Conservation (phyloP, 768 basidiomycete species). For the Boletus reticulatus region DNA sequence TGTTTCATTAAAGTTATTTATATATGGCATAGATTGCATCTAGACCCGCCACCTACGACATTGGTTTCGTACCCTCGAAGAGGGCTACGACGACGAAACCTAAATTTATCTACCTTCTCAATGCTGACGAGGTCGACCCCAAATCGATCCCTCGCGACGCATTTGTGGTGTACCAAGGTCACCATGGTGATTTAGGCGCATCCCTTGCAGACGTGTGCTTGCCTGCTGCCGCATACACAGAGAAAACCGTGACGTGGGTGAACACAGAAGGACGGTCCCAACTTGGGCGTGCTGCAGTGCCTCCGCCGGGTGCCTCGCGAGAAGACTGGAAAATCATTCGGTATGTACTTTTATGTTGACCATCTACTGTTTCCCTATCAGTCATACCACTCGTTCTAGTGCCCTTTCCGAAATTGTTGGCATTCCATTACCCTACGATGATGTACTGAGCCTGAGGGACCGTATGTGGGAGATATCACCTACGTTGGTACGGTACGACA, state of each 20-base stretch:
- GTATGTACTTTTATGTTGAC: conserved; percentile 37
- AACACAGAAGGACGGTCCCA: conserved; percentile 96
- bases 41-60: conserved; percentile 89
- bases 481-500: conserved; percentile 81
- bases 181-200: conserved; percentile 96
- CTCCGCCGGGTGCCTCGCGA: conserved; percentile 89
- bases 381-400: conserved; percentile 35
- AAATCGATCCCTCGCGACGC: conserved; percentile 85
- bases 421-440: conserved; percentile 82
- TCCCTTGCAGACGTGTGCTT: conserved; percentile 96
- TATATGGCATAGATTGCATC: conserved; percentile 69
- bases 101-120: conserved; percentile 96
- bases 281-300: conserved; percentile 86
- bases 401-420: conserved; percentile 90
- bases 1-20: neutral
- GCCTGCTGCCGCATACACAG: conserved; percentile 92
- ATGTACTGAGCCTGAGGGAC: conserved; percentile 78
- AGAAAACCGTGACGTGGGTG: conserved; percentile 88
- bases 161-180: conserved; percentile 98
- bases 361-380: neutral
- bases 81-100: conserved; percentile 72
- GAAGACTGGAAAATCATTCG: conserved; percentile 99
- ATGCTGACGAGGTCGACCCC: conserved; percentile 92
- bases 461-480: conserved; percentile 98
- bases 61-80: conserved; percentile 88